Conservation (phyloP, 192 early-diverging fungal species). For the Rhizophlyctis rosea region DNA sequence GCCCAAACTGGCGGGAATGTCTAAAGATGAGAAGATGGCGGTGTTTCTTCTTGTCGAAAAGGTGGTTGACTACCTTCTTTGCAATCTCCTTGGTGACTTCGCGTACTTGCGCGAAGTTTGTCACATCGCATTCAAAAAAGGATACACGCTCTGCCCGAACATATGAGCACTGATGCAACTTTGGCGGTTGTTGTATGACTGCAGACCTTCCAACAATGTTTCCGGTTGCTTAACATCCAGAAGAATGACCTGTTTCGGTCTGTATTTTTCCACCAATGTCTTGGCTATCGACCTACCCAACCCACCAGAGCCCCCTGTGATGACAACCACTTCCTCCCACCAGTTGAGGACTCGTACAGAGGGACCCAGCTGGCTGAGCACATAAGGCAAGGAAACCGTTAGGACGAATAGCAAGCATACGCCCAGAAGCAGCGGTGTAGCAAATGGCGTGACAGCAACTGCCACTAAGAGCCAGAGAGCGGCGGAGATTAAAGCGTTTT, state of each 20-base stretch:
- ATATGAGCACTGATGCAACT: neutral
- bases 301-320: constrained; percentile 66
- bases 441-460: no score
- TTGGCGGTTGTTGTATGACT: constrained; percentile 12
- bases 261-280: constrained; percentile 30
- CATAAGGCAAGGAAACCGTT: no score
- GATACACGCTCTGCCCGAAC: constrained; percentile 19
- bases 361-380: no score
- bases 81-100: constrained; percentile 45
- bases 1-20: constrained; percentile 58
- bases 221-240: constrained; percentile 38
- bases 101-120: constrained; percentile 42
- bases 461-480: no score
- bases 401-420: no score
- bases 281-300: constrained; percentile 51
- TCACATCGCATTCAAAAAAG: constrained; percentile 62
- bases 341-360: constrained; percentile 38
- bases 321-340: constrained; percentile 57
- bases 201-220: neutral
- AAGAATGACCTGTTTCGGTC: constrained; percentile 49
- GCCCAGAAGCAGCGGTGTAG: no score
- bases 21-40: constrained; percentile 9
- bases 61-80: constrained; percentile 25
- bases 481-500: no score
- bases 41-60: neutral